A percentile compares a stretch with the other conserved stretches of the same genome.
These are phyloP conservation scores for Naematelia aurantialba DNA, from an alignment of 768 basidiomycete genomes.

Conservation along the genomic window DNA sequence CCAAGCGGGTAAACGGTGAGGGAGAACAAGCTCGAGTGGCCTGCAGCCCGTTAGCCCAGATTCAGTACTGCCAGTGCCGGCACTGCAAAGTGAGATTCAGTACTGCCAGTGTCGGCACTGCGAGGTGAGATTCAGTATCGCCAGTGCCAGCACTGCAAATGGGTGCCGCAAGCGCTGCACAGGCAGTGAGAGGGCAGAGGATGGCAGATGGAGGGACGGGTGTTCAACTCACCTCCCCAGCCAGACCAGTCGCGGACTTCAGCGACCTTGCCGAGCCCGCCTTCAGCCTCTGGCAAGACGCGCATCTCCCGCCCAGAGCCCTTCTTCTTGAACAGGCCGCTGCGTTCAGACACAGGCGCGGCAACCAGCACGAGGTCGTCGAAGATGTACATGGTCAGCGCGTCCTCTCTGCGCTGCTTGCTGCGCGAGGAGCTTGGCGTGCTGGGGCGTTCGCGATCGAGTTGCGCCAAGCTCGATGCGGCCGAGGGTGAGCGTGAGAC, in stretches of 20 bases:
- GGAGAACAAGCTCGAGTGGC: slow-evolving; percentile 21
- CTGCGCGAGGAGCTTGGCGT: not conserved
- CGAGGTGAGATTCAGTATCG: not conserved
- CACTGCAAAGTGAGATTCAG: no score
- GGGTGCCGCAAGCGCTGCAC: no score
- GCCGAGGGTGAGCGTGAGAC: slow-evolving; percentile 3
- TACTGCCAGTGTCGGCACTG: not conserved
- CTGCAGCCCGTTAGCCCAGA: slow-evolving; percentile 5
- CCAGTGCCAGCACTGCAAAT: no score
- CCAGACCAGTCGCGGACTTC: slow-evolving; percentile 37
- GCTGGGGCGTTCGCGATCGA: not conserved
- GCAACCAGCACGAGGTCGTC: slow-evolving; percentile 39
- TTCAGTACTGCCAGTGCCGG: not conserved
- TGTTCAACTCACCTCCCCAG: slow-evolving; percentile 10
- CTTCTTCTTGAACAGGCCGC: slow-evolving; percentile 23
- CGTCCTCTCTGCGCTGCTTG: slow-evolving; percentile 25
- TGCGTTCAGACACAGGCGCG: slow-evolving; percentile 8
- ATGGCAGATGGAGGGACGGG: not conserved
- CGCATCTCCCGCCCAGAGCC: slow-evolving; percentile 17
- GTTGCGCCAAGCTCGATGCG: slow-evolving; percentile 4
- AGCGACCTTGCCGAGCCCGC: slow-evolving; percentile 32
- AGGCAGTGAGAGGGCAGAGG: not conserved
- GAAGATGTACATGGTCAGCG: slow-evolving; percentile 33
- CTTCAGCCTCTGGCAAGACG: slow-evolving; percentile 27
- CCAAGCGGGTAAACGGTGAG: slow-evolving; percentile 18